Evolutionary conservation across 768 basidiomycete species (phyloP).

Genomic region (Lactarius sp.): DNA sequence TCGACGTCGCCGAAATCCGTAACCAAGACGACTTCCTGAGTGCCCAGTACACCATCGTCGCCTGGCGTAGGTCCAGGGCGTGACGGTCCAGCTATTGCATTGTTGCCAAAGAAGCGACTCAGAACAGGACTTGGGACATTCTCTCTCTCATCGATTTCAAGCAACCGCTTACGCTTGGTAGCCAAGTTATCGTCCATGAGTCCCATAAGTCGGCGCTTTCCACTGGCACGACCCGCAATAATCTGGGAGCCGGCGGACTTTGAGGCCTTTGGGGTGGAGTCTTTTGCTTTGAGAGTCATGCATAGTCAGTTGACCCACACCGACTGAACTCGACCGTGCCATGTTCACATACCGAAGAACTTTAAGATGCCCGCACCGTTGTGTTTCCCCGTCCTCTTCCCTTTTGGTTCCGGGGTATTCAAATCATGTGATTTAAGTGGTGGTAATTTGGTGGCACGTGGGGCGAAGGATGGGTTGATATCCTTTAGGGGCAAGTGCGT

Average conservation of each 20-base stretch:
- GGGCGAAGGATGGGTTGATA: conserved; percentile 63
- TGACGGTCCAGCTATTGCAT: conserved; percentile 11
- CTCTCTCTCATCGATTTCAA: conserved; percentile 35
- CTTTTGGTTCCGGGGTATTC: conserved; percentile 18
- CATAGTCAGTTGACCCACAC: neutral
- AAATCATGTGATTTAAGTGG: conserved; percentile 28
- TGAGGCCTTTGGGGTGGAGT: conserved; percentile 11
- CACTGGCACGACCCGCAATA: conserved; percentile 55
- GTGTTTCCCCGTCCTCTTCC: conserved; percentile 33
- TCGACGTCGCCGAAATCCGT: conserved; percentile 35
- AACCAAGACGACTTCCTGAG: conserved; percentile 33
- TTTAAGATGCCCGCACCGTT: conserved; percentile 43
- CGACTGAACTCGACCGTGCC: neutral
- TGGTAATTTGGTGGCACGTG: conserved; percentile 46
- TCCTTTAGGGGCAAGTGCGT: conserved; percentile 68
- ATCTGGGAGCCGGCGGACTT: conserved; percentile 19
- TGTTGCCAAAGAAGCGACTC: conserved; percentile 26
- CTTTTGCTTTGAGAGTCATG: conserved; percentile 17
- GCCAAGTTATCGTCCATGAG: conserved; percentile 63
- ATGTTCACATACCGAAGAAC: conserved; percentile 55
- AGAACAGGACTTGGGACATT: conserved; percentile 33
- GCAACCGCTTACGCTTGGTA: conserved; percentile 44
- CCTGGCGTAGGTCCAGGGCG: neutral
- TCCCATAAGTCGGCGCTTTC: conserved; percentile 68
- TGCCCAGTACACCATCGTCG: conserved; percentile 31